Conservation (phyloP, 2,329 filamentous ascomycete species). For the Hymenoscyphus linearis region DNA sequence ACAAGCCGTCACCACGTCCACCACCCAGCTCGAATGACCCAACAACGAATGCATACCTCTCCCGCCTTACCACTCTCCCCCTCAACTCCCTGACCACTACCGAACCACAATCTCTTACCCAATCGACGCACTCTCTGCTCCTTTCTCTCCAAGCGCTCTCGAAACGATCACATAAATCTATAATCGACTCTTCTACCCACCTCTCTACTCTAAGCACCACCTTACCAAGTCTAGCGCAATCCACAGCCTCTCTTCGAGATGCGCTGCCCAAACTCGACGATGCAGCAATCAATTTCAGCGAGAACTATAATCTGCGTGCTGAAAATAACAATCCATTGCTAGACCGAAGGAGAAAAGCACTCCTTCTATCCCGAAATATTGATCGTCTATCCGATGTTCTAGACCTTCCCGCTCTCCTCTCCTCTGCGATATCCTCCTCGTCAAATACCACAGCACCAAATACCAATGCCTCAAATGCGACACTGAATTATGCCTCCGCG, state of each 20-base stretch:
- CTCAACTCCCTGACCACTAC: constrained; percentile 65
- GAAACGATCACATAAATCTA: constrained; percentile 79
- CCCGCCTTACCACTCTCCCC: constrained; percentile 70
- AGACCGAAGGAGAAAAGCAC: constrained; percentile 68
- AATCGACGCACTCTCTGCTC: constrained; percentile 73
- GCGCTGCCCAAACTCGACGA: constrained; percentile 74
- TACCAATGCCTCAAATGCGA: constrained; percentile 33
- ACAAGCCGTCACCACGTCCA: constrained; percentile 37
- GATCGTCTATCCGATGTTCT: constrained; percentile 87
- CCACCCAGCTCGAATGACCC: constrained; percentile 42
- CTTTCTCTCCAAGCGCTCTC: constrained; percentile 83
- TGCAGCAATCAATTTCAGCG: constrained; percentile 73
- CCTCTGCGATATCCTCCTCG: constrained; percentile 63
- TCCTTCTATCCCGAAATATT: constrained; percentile 79
- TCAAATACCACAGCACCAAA: constrained; percentile 34
- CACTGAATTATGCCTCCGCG: constrained; percentile 78
- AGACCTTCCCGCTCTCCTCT: constrained; percentile 79
- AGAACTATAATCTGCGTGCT: constrained; percentile 70
- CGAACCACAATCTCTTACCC: constrained; percentile 75
- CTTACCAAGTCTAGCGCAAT: constrained; percentile 63
- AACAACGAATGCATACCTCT: constrained; percentile 65
- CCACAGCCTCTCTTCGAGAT: constrained; percentile 62
- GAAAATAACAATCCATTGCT: constrained; percentile 59
- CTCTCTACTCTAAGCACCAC: constrained; percentile 68
- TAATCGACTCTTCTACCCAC: constrained; percentile 75